Percentiles rank a stretch among this genome's conserved stretches.
Conservation (phyloP, 2,329 filamentous ascomycete genomes). For the Aureobasidium melanogenum region DNA sequence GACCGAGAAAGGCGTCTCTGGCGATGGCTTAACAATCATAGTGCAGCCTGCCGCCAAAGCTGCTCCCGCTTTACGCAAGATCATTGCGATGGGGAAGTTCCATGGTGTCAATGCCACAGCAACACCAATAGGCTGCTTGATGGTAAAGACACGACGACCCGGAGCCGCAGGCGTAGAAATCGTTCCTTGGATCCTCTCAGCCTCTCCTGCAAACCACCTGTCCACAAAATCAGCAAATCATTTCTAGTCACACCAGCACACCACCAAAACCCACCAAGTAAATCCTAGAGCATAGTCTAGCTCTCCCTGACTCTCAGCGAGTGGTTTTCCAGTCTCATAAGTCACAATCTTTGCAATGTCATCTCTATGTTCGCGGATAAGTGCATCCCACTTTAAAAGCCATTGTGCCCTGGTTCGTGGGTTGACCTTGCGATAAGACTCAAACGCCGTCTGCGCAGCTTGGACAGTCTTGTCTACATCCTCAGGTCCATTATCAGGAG, state of each 20-base stretch:
- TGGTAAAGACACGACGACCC: slow-evolving; percentile 56
- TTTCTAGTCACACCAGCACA: no score
- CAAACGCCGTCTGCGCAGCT: slow-evolving; percentile 52
- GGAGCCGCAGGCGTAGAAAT: slow-evolving; percentile 52
- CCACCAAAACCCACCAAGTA: slow-evolving; percentile 27
- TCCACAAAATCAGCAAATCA: not conserved
- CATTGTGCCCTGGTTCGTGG: slow-evolving; percentile 53
- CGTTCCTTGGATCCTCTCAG: slow-evolving; percentile 52
- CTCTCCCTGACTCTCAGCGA: slow-evolving; percentile 39
- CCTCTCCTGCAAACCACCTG: slow-evolving; percentile 45
- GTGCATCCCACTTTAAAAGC: slow-evolving; percentile 55
- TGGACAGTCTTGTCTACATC: slow-evolving; percentile 55
- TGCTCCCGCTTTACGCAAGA: slow-evolving; percentile 58
- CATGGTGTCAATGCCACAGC: slow-evolving; percentile 61
- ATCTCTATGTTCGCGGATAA: slow-evolving; percentile 54
- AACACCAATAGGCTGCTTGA: slow-evolving; percentile 68
- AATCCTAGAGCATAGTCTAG: slow-evolving; percentile 42
- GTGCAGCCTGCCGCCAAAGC: slow-evolving; percentile 64
- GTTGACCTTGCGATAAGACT: slow-evolving; percentile 50
- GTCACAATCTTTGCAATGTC: slow-evolving; percentile 54
- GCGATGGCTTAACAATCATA: slow-evolving; percentile 64
- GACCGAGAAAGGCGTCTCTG: slow-evolving; percentile 54
- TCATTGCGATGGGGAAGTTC: slow-evolving; percentile 64
- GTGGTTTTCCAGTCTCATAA: slow-evolving; percentile 45
- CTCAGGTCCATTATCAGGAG: slow-evolving; percentile 41